These are phyloP conservation scores for Centella asiatica DNA, from an alignment of 129 eudicot genomes.

Conservation along the genomic window DNA sequence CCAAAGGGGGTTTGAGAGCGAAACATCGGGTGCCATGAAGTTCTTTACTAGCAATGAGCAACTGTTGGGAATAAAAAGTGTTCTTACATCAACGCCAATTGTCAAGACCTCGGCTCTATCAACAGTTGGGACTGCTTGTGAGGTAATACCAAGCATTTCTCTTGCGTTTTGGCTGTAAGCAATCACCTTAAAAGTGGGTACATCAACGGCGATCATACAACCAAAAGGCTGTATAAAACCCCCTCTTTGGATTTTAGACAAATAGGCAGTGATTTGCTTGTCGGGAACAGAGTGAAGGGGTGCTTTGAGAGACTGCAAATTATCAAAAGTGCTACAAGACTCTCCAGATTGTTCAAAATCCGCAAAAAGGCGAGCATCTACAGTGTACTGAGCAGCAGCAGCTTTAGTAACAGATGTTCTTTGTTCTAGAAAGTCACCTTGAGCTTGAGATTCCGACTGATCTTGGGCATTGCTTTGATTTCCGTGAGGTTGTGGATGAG, in stretches of 20 bases:
- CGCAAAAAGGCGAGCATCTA: conserved; percentile 75
- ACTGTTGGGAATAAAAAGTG: conserved; percentile 73
- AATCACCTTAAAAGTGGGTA: conserved; percentile 42
- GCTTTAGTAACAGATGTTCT: conserved; percentile 24
- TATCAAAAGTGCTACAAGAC: conserved; percentile 76
- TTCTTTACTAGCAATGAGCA: conserved; percentile 47
- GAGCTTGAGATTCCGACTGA: neutral
- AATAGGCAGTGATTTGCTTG: conserved; percentile 68
- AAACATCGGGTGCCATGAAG: conserved; percentile 64
- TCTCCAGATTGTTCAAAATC: conserved; percentile 74
- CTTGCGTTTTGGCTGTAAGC: conserved; percentile 74
- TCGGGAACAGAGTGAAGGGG: conserved; percentile 51
- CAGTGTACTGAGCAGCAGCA: conserved; percentile 72
- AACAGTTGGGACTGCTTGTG: conserved; percentile 64
- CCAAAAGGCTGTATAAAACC: conserved; percentile 92
- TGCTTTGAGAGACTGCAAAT: conserved; percentile 60
- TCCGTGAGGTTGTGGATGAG: too few species aligned
- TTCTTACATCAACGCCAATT: conserved; percentile 67
- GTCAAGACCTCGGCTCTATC: conserved; percentile 43
- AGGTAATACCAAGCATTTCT: conserved; percentile 61
- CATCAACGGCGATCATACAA: conserved; percentile 73
- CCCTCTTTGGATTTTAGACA: conserved; percentile 77
- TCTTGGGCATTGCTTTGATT: too few species aligned
- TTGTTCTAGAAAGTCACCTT: conserved; percentile 33
- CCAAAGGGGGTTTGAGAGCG: conserved; percentile 70